Percentiles rank a stretch among this genome's conserved stretches.
Evolutionary conservation across 306 rosid genomes (phyloP).

Genomic region (Citrullus amarus): DNA sequence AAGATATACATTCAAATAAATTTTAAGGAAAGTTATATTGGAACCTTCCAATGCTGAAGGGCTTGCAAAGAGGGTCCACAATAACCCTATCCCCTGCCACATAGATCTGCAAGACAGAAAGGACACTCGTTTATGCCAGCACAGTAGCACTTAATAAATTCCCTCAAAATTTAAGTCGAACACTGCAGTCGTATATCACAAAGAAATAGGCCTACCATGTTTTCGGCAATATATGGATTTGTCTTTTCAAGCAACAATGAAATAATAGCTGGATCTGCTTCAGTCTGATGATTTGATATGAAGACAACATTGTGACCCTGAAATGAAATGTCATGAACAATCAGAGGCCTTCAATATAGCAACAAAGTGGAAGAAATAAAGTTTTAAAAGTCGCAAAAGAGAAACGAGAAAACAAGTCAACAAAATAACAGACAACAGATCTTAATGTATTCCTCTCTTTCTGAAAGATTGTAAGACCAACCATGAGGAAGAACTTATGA

Average conservation of each 20-base stretch:
- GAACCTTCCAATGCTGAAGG: conserved; percentile 98
- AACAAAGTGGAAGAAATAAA: neutral
- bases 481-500: neutral
- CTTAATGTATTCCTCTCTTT: neutral
- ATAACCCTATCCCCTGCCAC: conserved; percentile 96
- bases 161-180: conserved; percentile 1
- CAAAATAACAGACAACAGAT: neutral
- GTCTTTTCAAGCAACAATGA: conserved; percentile 72
- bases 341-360: neutral
- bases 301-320: conserved; percentile 94
- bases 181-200: neutral
- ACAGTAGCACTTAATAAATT: conserved; percentile 14
- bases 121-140: conserved; percentile 16
- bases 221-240: conserved; percentile 62
- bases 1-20: neutral
- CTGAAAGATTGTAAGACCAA: neutral
- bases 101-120: conserved; percentile 48
- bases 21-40: neutral
- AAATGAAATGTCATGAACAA: conserved; percentile 17
- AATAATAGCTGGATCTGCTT: conserved; percentile 97
- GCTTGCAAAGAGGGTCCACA: conserved; percentile 87
- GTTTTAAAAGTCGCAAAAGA: neutral
- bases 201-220: conserved; percentile 39
- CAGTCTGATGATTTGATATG: conserved; percentile 97
- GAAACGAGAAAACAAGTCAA: neutral